A percentile compares a stretch with the other conserved stretches of the same genome.
Conservation (phyloP, 129 eudicot species). For the Lactuca saligna region DNA sequence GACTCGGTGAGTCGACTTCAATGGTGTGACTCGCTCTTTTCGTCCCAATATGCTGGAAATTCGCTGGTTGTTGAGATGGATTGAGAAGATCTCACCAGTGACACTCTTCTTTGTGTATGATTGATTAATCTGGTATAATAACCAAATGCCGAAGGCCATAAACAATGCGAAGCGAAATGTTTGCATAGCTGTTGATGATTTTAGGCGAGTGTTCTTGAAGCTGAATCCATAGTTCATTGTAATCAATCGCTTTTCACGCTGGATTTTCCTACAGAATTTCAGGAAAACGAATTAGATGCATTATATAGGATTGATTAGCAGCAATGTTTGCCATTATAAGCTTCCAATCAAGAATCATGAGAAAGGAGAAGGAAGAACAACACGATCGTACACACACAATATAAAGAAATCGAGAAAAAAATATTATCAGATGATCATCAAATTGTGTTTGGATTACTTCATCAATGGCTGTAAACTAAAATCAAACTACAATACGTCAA, state of each 20-base stretch:
- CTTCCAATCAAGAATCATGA: too few relatives aligned
- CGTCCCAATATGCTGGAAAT: conserved; percentile 1
- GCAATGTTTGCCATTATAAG: too few relatives aligned
- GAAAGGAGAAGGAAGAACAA: too few relatives aligned
- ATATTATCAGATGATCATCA: not conserved
- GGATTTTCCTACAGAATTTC: too few relatives aligned
- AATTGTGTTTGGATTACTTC: not conserved
- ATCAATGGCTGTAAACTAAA: not conserved
- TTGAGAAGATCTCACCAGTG: not conserved
- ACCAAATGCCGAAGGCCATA: not conserved
- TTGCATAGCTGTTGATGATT: conserved; percentile 5
- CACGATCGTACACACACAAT: not conserved
- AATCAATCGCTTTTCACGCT: not conserved
- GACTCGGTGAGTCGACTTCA: not conserved
- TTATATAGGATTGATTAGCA: too few relatives aligned
- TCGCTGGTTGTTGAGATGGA: not conserved
- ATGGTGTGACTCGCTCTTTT: not conserved
- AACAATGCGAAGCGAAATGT: not conserved
- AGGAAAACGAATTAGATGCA: too few relatives aligned
- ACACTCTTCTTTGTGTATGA: not conserved
- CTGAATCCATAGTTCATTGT: not conserved
- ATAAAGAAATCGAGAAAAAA: not conserved
- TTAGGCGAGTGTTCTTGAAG: conserved; percentile 12
- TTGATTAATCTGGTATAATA: not conserved
- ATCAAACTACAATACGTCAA: not conserved